Evolutionary conservation across 495 filamentous ascomycete genomes (phyloP).

Genomic region (Xylaria cubensis): DNA sequence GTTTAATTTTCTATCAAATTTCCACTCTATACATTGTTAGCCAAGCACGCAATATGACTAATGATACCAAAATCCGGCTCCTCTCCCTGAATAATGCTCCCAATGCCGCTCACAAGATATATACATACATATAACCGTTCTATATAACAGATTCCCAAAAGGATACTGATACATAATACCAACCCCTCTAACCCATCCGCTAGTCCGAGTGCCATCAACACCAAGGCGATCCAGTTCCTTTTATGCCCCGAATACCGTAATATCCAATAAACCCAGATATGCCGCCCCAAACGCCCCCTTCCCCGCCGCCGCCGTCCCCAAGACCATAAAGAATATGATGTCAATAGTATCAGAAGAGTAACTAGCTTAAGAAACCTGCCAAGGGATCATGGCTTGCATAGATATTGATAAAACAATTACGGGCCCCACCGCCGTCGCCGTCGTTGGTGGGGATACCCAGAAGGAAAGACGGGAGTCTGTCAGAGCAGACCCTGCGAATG

Average conservation of each 20-base stretch:
- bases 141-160: background rate
- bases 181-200: background rate
- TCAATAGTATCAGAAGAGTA: background rate
- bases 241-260: background rate
- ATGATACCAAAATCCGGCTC: background rate
- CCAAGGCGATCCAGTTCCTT: background rate
- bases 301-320: background rate
- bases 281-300: background rate
- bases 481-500: conserved; percentile 35
- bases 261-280: background rate
- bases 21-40: background rate
- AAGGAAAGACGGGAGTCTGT: background rate
- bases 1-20: background rate
- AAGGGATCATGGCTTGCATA: background rate
- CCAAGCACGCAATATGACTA: background rate
- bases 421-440: background rate
- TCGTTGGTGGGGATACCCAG: background rate
- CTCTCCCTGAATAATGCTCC: background rate
- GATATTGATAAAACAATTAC: background rate
- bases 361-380: background rate
- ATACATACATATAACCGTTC: background rate
- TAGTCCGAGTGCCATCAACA: background rate
- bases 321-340: background rate
- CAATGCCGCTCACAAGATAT: background rate
- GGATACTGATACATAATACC: background rate